phyloP scores from a whole-genome alignment of 148 eudicot genomes.

The Oxyria digyna region DNA sequence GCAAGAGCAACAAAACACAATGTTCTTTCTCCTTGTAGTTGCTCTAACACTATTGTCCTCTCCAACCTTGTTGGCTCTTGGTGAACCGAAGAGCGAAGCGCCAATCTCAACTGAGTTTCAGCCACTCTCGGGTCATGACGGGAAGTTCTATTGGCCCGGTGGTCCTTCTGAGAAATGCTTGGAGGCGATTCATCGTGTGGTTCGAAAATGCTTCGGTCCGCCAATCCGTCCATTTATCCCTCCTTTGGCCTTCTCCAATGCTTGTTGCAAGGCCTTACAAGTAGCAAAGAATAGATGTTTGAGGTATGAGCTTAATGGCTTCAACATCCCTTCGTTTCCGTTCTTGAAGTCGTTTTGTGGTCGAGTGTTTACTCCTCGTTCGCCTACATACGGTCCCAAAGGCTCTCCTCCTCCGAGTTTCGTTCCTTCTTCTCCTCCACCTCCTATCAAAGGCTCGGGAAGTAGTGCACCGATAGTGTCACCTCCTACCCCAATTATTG shows the following conservation, averaged over 20 bases:
- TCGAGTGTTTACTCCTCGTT: not conserved
- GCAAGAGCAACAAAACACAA: not conserved
- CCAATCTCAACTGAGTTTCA: no score
- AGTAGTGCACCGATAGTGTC: not conserved
- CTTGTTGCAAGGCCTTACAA: not conserved
- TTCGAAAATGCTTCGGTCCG: not conserved
- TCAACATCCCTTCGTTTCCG: not conserved
- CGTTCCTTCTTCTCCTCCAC: not conserved
- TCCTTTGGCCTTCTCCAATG: not conserved
- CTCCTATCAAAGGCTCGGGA: not conserved
- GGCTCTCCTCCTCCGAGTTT: not conserved
- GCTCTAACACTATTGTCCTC: not conserved
- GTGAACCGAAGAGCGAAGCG: not conserved
- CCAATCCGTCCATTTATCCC: not conserved
- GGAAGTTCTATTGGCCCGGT: not conserved
- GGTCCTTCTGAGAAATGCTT: not conserved
- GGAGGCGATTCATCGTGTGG: not conserved
- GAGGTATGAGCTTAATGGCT: not conserved
- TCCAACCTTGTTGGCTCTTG: not conserved
- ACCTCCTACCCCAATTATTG: not conserved
- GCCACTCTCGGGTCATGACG: not conserved
- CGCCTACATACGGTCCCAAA: not conserved
- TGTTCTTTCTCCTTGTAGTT: not conserved
- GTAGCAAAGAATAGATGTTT: not conserved
- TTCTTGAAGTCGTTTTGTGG: not conserved